Conservation (phyloP, 345 rosid species). For the Populus tremula region DNA sequence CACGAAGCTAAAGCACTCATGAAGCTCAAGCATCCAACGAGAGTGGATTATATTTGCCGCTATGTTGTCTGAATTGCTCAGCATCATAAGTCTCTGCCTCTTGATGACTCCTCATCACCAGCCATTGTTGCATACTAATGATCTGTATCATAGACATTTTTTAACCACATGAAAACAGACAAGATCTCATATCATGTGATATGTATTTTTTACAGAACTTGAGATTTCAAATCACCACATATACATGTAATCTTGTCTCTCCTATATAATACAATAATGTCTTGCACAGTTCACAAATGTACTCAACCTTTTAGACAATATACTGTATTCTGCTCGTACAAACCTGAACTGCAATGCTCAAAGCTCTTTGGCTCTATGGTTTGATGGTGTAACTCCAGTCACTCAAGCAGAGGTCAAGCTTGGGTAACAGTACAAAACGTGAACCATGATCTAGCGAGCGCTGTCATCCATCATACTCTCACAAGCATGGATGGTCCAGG, state of each 20-base stretch:
- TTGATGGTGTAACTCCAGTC: background rate
- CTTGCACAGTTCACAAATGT: background rate
- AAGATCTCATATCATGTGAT: constrained; percentile 19
- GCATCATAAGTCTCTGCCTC: background rate
- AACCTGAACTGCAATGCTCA: background rate
- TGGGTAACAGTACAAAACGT: too few species aligned
- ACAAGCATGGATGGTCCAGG: too few species aligned
- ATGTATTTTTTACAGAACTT: constrained; percentile 11
- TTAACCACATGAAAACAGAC: constrained; percentile 18
- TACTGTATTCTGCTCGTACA: background rate
- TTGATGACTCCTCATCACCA: background rate
- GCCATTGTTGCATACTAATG: constrained; percentile 14
- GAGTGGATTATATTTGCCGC: constrained; percentile 79
- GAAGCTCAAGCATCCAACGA: constrained; percentile 95
- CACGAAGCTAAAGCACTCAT: constrained; percentile 91
- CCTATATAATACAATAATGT: background rate
- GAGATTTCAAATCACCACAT: constrained; percentile 3
- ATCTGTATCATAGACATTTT: constrained; percentile 23
- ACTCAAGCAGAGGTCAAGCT: background rate
- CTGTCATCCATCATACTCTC: too few species aligned
- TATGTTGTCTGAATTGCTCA: constrained; percentile 50
- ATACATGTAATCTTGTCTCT: constrained; percentile 3
- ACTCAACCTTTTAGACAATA: background rate
- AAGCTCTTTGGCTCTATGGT: background rate
- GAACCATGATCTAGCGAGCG: too few species aligned